Base-by-base conservation (phyloP, 345 rosid species). In the Ricinus communis region DNA sequence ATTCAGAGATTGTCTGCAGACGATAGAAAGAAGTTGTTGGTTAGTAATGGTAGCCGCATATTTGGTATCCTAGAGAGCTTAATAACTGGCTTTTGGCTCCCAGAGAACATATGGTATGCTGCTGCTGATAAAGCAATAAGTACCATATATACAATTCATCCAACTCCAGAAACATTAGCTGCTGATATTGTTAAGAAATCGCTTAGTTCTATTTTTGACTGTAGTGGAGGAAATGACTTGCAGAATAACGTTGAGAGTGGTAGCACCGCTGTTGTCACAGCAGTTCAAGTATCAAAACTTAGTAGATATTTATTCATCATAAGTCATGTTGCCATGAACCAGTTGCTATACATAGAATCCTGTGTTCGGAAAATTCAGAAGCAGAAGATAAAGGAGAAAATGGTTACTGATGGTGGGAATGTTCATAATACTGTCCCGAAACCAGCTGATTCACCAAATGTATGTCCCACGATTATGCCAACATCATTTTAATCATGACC, bases 271-370 rank as follows among this genome's bases (percentile, higher is more conserved):
- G 68, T 53, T 57, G 82, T 82, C 75, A 80, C 87, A 47, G 71
- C 90, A 21, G 84, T 88, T 78, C 96, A 89, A 75, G 97, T 84
- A 25, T 72, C 85, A 51, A 95, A 85, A 80, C 93, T 95, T 50
- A 84, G 96, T 74, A 89, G 95, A 87, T 95, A 72, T 74, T 82
- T 95, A 68, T 95, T 95, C 67, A 77, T 91, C 45, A n/a, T 70
- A 55, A 95, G 98, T 82, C 97, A 92, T 69, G 80, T 92, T 80
- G 97, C 99, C 77, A 85, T 95, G 99, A 89, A 87, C 82, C 99
- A 95, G 79, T 80, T 95, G 78, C 91, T 90, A 59, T 95, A 95
- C 72, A 88, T 92, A 72, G 99, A 95, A 86, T 87, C 88, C 63
- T 90, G 97, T 77, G 78, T 81, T 56, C 86, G 91, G 71, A 90